A percentile compares a stretch with the other conserved stretches of the same genome.
Evolutionary conservation across 176 grass and related monocot species (phyloP).

Genomic region (Rhynchospora tenuis): DNA sequence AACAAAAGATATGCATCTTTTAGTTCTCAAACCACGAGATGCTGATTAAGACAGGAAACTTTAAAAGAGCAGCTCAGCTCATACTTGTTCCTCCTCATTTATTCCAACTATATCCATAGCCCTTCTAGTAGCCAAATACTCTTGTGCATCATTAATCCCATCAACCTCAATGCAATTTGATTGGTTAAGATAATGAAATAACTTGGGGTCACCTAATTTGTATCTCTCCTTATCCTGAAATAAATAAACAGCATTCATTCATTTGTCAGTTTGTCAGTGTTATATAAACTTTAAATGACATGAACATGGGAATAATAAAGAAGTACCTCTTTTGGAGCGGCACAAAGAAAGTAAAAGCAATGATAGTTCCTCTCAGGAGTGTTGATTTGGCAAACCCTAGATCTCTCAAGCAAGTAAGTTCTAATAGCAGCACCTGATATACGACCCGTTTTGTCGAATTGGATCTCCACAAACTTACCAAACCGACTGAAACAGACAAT

Average conservation of each 20-base stretch:
- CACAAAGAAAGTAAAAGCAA: conserved; percentile 96
- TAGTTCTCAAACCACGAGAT: conserved; percentile 17
- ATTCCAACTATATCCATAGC: conserved; percentile 99
- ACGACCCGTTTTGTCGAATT: conserved; percentile 93
- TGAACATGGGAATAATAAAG: neutral
- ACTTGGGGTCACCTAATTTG: conserved; percentile 65
- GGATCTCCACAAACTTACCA: conserved; percentile 99
- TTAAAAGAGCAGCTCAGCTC: neutral
- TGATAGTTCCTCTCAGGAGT: conserved; percentile 97
- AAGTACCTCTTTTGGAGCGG: conserved; percentile 72
- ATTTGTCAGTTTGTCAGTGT: neutral
- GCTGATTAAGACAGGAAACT: conserved; percentile 24
- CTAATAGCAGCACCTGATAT: conserved; percentile 98
- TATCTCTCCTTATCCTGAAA: conserved; percentile 67
- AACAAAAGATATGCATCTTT: neutral
- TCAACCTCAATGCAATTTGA: conserved; percentile 90
- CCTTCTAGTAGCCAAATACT: conserved; percentile 98
- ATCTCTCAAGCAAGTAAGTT: conserved; percentile 99
- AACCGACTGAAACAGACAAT: conserved; percentile 64
- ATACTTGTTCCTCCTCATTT: conserved; percentile 86
- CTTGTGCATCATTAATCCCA: conserved; percentile 90
- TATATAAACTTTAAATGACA: neutral
- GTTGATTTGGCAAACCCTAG: conserved; percentile 98
- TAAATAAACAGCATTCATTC: conserved; percentile 7
- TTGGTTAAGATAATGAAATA: conserved; percentile 95